Evolutionary conservation across 345 rosid genomes (phyloP), one percentile per base, ranked within the genome.

Genomic region (Camelina neglecta): DNA sequence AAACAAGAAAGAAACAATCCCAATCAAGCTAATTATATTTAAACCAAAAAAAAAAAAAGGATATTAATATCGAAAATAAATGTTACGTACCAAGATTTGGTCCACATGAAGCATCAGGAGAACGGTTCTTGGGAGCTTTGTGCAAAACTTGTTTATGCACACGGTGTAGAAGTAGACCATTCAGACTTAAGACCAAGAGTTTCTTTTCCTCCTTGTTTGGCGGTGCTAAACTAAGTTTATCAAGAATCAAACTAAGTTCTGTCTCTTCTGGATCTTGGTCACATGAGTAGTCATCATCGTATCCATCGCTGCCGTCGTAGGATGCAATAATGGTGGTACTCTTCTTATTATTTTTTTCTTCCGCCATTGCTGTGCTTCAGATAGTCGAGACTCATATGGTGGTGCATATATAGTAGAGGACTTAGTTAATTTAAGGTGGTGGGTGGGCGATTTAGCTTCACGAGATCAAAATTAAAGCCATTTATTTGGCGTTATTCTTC

Each of bases 91-190:
- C 44, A 18, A 72, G 64, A 82, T 86, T 75, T 1, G 45, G 81
- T 7, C 86, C 83, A 54, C 45, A 47, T 35, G 66, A 36, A 12
- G 84, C 77, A 73, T 85, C 84, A 11, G 83, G 60, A 8, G 47
- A 4, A 1, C 80, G 79, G 42, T 51, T 11, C 31, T 33, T 53
- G 0, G 81, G 81, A 3, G 11, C 11, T 0, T 29, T 24, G 24
- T 24, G 29, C 39, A 0, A 42, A 0, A 60, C 8, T 29, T 26
- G 60, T 0, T 1, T 16, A 41, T 63, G 80, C 2, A 81, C 62
- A 3, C 83, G 48, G 65, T 83, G 76, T 21, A 82, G 67, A 12
- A 86, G 81, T 21, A 83, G n/a, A 15, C 86, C 86, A 21, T 74
- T 62, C 0, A 76, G 55, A 47, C 77, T n/a, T 49, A 82, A 58